Percentiles rank a stretch among this genome's conserved stretches.
These are phyloP conservation scores for Cladophialophora psammophila DNA, from an alignment of 2,329 filamentous ascomycete genomes.

Conservation along the genomic window DNA sequence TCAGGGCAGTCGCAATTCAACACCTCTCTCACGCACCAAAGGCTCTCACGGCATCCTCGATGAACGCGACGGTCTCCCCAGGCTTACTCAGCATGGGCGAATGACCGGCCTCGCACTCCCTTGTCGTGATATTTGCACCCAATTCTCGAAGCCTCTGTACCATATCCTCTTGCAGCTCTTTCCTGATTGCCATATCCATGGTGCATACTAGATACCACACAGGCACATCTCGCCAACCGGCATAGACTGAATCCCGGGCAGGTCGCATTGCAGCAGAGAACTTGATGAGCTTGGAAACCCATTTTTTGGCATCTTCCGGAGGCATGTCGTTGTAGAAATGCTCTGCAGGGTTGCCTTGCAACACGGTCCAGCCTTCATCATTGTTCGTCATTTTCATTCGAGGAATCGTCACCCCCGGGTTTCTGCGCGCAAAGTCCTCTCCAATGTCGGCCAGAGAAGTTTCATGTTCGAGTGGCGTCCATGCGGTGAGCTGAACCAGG, in stretches of 20 bases:
- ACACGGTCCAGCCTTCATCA: slow-evolving; percentile 52
- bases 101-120: slow-evolving; percentile 56
- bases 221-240: slow-evolving; percentile 59
- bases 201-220: slow-evolving; percentile 56
- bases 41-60: slow-evolving; percentile 46
- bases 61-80: slow-evolving; percentile 48
- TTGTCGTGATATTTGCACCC: slow-evolving; percentile 49
- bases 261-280: slow-evolving; percentile 55
- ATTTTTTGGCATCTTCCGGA: slow-evolving; percentile 51
- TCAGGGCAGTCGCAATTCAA: background rate
- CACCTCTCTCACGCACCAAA: slow-evolving; percentile 5
- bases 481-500: slow-evolving; percentile 56
- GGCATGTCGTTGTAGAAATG: slow-evolving; percentile 61
- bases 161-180: slow-evolving; percentile 46
- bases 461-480: slow-evolving; percentile 42
- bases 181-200: slow-evolving; percentile 52
- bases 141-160: slow-evolving; percentile 18
- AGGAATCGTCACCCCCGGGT: slow-evolving; percentile 52
- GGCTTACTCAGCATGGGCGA: slow-evolving; percentile 59
- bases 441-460: slow-evolving; percentile 50
- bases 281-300: slow-evolving; percentile 50
- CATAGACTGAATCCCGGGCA: slow-evolving; percentile 53
- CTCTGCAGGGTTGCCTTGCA: slow-evolving; percentile 49
- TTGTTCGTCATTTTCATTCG: slow-evolving; percentile 38
- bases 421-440: slow-evolving; percentile 45